A percentile compares a stretch with the other conserved stretches of the same genome.
Conservation (phyloP, 179 eudicot genomes). For the Beta macrorhiza region DNA sequence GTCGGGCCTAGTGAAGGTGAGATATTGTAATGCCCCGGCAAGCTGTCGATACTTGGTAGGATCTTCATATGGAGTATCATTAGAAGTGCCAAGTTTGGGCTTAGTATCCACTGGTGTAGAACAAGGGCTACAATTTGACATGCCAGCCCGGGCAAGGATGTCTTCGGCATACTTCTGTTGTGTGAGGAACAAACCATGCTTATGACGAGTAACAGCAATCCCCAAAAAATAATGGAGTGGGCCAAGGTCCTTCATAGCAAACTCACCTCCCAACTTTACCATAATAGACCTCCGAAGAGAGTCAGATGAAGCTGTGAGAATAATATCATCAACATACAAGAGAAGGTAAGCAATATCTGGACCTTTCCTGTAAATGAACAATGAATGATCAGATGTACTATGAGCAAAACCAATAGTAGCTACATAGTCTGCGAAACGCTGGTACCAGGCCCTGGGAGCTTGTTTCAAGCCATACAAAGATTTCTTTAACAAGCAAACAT, state of each 20-base stretch:
- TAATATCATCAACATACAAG: too few species aligned
- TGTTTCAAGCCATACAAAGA: too few species aligned
- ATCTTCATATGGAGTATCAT: neutral
- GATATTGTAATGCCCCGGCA: too few species aligned
- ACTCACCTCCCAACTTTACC: neutral
- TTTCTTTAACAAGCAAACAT: too few species aligned
- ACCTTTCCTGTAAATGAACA: too few species aligned
- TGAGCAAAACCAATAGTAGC: too few species aligned
- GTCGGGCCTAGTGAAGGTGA: neutral
- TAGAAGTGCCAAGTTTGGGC: neutral
- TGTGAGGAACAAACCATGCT: neutral
- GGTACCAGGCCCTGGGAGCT: too few species aligned
- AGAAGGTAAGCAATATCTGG: too few species aligned
- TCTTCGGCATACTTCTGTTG: neutral
- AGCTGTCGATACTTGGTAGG: neutral
- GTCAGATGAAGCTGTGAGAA: neutral
- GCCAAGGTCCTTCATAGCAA: neutral
- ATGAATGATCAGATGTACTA: too few species aligned
- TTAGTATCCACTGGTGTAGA: neutral
- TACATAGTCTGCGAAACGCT: too few species aligned
- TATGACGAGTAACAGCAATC: neutral
- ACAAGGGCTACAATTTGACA: neutral
- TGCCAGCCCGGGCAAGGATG: neutral
- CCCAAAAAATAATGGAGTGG: neutral
- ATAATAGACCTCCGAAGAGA: neutral